Base-by-base conservation (phyloP, 768 basidiomycete genomes). In the Lactarius psammicola region DNA sequence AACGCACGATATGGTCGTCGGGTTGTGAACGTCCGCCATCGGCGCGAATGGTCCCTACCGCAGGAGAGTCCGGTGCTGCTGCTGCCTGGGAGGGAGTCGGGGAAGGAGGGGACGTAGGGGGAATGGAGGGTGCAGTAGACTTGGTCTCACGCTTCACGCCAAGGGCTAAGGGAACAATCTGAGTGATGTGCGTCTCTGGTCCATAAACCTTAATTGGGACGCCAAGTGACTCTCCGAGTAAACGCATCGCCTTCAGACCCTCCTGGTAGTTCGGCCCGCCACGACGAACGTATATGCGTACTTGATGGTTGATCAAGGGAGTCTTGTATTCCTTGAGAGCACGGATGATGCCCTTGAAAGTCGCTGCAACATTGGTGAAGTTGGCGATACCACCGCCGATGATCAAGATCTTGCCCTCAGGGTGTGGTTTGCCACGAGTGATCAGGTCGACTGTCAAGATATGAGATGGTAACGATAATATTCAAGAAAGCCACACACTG, bases 221-320 rank as follows among this genome's bases (percentile, higher is more conserved):
- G 66, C 95, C 97, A 72, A 99, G 88, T 62, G 90, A 92, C 85
- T 98, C 97, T 51, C 89, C 97, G 72, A 98, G 92, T 30, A 98
- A 84, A 65, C 94, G 88, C 94, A 99, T 98, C 56, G 97, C 97
- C 82, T 98, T 97, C 77, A 98, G 87, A 74, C 89, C 89, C 75
- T 98, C 96, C 81, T 99, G 97, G 84, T 97, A 99, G 85, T 98
- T 99, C 68, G 97, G 97, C 17, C 96, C 96, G 76, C 95, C 96
- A 75, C 96, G 94, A 73, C 96, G 92, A 57, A 98, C 95, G 74
- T 92, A 99, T 79, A 98, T 98, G 78, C 87, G 89, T 79, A 98
- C 95, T 63, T 86, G 79, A 80, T 94, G 89, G 57, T 82, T 80
- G 74, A 93, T 89, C 69, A 98, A 85, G 61, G 87, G 88, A 53